Evolutionary conservation across 1,284 basidiomycete genomes (phyloP).

Genomic region (Leccinum pallidistipes): DNA sequence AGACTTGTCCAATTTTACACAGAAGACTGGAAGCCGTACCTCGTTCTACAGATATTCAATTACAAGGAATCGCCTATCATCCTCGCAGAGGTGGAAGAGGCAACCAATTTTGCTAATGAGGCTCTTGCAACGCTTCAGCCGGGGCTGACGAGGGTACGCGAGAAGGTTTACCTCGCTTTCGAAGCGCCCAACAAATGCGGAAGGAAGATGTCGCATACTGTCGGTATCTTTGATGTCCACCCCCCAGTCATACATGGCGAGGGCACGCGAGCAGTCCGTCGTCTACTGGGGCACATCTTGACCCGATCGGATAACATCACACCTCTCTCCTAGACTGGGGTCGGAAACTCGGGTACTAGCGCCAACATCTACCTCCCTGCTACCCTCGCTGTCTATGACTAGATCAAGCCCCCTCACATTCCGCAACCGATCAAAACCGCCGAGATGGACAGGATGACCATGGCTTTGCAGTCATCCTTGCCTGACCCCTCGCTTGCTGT

Average conservation of each 20-base stretch:
- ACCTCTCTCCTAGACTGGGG: neutral
- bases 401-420: neutral
- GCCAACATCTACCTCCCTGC: neutral
- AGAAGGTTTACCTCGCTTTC: neutral
- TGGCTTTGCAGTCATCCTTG: neutral
- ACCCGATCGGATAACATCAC: neutral
- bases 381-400: neutral
- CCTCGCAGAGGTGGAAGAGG: too few relatives aligned
- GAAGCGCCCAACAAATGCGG: neutral
- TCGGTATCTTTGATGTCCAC: neutral
- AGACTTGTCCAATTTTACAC: too few relatives aligned
- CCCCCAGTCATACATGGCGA: neutral
- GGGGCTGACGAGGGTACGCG: neutral
- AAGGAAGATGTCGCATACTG: neutral
- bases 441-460: neutral
- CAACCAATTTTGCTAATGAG: too few relatives aligned
- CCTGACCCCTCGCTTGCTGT: conserved; percentile 24
- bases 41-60: too few relatives aligned
- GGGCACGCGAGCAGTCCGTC: neutral
- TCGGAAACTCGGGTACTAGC: neutral
- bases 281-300: neutral
- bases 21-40: too few relatives aligned
- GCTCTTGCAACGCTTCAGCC: too few relatives aligned
- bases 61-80: too few relatives aligned
- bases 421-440: neutral